Conservation (phyloP, 495 filamentous ascomycete species). For the Margaritispora aquatica region DNA sequence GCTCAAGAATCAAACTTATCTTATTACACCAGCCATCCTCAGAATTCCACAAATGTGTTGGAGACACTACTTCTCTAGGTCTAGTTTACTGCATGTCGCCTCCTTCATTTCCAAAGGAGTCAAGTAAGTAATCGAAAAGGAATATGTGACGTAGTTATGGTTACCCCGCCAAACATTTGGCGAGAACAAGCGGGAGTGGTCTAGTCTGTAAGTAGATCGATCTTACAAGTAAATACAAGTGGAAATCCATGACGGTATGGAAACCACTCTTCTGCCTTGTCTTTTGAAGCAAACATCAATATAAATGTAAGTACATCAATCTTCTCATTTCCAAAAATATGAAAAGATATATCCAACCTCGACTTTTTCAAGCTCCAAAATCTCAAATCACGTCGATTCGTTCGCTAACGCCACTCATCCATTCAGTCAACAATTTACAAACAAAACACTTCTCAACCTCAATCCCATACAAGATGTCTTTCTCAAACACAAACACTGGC, state of each 20-base stretch:
- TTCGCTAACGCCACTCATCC: neutral
- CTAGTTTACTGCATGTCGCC: neutral
- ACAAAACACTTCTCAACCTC: neutral
- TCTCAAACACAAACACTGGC: conserved; percentile 51
- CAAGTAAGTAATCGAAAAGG: neutral
- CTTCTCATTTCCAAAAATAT: neutral
- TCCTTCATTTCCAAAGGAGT: too few relatives aligned
- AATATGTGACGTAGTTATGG: neutral
- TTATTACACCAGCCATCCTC: too few relatives aligned
- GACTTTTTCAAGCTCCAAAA: neutral
- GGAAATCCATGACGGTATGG: conserved; percentile 5
- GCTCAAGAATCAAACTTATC: too few relatives aligned
- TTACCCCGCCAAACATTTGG: neutral
- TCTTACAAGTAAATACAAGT: neutral
- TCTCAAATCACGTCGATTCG: neutral
- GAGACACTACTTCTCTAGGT: neutral
- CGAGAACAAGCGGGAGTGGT: too few relatives aligned
- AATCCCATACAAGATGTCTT: conserved; percentile 17
- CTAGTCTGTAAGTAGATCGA: neutral
- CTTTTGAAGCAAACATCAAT: neutral
- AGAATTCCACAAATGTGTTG: too few relatives aligned
- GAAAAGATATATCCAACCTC: neutral
- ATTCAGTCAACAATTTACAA: neutral
- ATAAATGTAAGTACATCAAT: neutral
- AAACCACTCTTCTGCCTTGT: neutral